Evolutionary conservation across 2,329 filamentous ascomycete genomes (phyloP).

Genomic region (Colletotrichum somersetense): DNA sequence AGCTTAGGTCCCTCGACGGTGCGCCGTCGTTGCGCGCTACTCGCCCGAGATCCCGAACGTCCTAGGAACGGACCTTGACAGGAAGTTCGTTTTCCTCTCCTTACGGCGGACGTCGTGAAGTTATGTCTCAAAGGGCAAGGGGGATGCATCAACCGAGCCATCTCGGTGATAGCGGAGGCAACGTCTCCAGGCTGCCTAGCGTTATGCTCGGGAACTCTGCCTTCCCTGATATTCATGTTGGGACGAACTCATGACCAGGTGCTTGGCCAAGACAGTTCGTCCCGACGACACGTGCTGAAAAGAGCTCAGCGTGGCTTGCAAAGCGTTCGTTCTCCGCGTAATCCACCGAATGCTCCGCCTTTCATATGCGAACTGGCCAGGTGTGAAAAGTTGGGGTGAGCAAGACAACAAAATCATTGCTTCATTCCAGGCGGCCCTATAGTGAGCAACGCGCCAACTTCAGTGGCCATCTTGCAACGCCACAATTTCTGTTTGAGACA

Average conservation of each 20-base stretch:
- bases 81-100: background rate
- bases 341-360: background rate
- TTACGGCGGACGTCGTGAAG: background rate
- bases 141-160: background rate
- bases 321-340: background rate
- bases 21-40: no score
- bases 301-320: background rate
- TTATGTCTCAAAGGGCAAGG: background rate
- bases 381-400: background rate
- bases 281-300: background rate
- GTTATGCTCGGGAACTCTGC: background rate
- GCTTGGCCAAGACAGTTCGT: background rate
- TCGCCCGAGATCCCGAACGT: background rate
- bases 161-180: background rate
- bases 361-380: background rate
- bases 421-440: background rate
- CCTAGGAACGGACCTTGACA: background rate
- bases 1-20: background rate
- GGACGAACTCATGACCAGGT: background rate
- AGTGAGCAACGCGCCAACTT: background rate
- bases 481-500: background rate
- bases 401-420: background rate
- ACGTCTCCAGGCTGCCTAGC: background rate
- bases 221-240: background rate
- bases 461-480: slow-evolving; percentile 2